These are phyloP conservation scores for Xylariales sp. DNA, from an alignment of 2,329 filamentous ascomycete species.

Conservation along the genomic window DNA sequence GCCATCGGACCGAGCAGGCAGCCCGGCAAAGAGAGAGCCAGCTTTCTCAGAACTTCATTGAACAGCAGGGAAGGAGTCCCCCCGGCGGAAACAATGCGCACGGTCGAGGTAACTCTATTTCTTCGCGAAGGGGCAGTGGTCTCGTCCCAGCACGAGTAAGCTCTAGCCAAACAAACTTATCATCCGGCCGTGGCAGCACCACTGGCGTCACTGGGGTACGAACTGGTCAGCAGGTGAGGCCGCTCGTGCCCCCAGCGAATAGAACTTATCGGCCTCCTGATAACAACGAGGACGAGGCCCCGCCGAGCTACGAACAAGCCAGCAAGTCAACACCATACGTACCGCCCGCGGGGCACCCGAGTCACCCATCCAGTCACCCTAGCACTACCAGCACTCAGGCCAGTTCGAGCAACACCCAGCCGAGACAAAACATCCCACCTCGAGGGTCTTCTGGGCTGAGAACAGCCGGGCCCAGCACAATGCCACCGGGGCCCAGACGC, in stretches of 20 bases:
- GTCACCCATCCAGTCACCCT: conserved; percentile 38
- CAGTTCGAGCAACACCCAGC: too few species aligned
- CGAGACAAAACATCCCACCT: too few species aligned
- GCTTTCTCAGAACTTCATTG: conserved; percentile 66
- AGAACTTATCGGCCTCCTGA: conserved; percentile 33
- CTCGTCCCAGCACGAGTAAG: conserved; percentile 19
- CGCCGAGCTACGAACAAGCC: conserved; percentile 55
- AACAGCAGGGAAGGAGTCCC: conserved; percentile 48
- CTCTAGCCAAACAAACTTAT: conserved; percentile 16
- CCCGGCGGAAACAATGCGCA: conserved; percentile 12
- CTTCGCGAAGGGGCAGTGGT: conserved; percentile 12
- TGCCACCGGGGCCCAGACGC: conserved; percentile 33
- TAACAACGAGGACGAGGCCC: conserved; percentile 43
- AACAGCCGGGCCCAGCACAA: conserved; percentile 13
- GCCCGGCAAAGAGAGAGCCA: conserved; percentile 62
- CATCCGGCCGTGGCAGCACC: conserved; percentile 10
- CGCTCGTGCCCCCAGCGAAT: conserved; percentile 38
- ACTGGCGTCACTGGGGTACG: conserved; percentile 13
- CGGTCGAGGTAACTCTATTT: conserved; percentile 15
- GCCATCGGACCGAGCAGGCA: conserved; percentile 58
- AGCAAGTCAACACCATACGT: conserved; percentile 46
- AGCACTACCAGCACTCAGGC: neutral
- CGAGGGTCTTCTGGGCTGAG: neutral
- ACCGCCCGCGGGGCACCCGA: conserved; percentile 48
- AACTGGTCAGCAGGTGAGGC: conserved; percentile 36